Evolutionary conservation across 2,329 filamentous ascomycete genomes (phyloP), one percentile per base, ranked within the genome.

Genomic region (Emericellopsis cladophorae): DNA sequence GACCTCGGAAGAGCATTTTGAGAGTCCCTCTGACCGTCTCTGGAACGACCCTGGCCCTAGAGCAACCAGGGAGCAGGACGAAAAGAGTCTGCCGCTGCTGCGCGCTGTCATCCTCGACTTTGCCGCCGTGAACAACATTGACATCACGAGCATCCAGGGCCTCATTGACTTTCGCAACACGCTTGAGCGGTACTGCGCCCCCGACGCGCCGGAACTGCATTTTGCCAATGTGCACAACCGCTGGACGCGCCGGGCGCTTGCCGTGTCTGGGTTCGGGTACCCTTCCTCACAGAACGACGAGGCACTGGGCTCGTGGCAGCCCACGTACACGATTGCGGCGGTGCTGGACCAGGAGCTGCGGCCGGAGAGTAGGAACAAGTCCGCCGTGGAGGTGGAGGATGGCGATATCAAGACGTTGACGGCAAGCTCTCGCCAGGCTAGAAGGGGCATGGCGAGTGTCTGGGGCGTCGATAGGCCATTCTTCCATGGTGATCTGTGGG

Each of bases 91-190:
- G 1, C 73, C 74, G 0, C 54, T 64, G 10, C 60, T 78, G 14
- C 65, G 65, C 5, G 73, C 75, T 5, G 48, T 80, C 8, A 62
- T 79, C 9, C 59, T 79, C 3, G 76, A 79, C 55, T 76, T 73
- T 49, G 68, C 69, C 0, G 63, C 71, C 2, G 70, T 79, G 36
- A 72, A 74, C 49, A 64, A 66, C 42, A 58, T 79, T 23, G 76
- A 80, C 44, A 65, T 75, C 8, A 78, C 74, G 0, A 69, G 70
- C 3, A 55, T 77, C 0, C 74, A 79, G 48, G 69, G 69, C 1
- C 57, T 80, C 10, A 61, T 76, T 36, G 73, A 78, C 48, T 55
- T 75, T 11, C 65, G 73, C 33, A 69, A 68, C 46, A 64, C 68
- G 18, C 59, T 79, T 2, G 70, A 76, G 51, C 61, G 64, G 12